phyloP scores from a whole-genome alignment of 768 basidiomycete species.

The Termitomyces sp. region DNA sequence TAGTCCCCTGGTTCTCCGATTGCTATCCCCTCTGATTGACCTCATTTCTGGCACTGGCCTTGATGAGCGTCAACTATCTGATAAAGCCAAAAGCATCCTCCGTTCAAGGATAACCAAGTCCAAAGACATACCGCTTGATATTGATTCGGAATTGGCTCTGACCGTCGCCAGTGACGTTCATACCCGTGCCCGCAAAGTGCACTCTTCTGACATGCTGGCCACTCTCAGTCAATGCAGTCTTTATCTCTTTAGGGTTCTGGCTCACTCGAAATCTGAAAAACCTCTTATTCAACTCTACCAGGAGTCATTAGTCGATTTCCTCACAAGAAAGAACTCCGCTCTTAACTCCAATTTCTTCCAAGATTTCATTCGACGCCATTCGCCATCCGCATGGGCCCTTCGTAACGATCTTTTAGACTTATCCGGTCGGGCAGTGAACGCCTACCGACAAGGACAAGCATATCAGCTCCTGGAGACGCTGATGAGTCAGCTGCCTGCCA shows the following conservation, averaged over 20 bases:
- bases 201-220: slow-evolving; percentile 54
- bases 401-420: slow-evolving; percentile 53
- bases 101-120: slow-evolving; percentile 66
- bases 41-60: slow-evolving; percentile 58
- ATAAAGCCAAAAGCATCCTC: slow-evolving; percentile 81
- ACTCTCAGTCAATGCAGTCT: slow-evolving; percentile 65
- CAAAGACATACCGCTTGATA: slow-evolving; percentile 54
- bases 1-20: slow-evolving; percentile 60
- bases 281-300: slow-evolving; percentile 51
- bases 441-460: slow-evolving; percentile 69
- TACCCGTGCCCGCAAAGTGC: slow-evolving; percentile 59
- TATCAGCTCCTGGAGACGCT: slow-evolving; percentile 68
- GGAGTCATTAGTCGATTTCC: slow-evolving; percentile 66
- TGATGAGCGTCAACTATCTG: slow-evolving; percentile 84
- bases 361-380: slow-evolving; percentile 67
- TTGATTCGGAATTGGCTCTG: slow-evolving; percentile 36
- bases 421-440: slow-evolving; percentile 59
- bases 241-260: slow-evolving; percentile 53
- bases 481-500: slow-evolving; percentile 43
- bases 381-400: slow-evolving; percentile 58
- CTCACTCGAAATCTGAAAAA: slow-evolving; percentile 36
- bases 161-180: slow-evolving; percentile 62
- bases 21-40: slow-evolving; percentile 74
- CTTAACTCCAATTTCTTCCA: slow-evolving; percentile 72
- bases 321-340: slow-evolving; percentile 73